Conservation (phyloP, 164 flowering plant species). For the Macadamia integrifolia region DNA sequence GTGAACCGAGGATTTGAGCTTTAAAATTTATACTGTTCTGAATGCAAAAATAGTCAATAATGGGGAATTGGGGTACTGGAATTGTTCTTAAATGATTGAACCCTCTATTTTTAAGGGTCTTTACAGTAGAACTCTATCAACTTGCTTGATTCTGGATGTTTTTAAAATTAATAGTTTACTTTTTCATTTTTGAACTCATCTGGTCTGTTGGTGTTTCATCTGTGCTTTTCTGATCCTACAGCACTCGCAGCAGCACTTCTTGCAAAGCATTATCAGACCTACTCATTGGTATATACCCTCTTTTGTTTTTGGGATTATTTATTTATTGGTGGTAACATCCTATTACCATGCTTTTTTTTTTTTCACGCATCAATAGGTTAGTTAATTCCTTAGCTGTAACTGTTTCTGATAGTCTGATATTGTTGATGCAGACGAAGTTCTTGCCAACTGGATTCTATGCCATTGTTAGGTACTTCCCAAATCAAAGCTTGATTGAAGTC, state of each 20-base stretch:
- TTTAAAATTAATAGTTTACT: neutral
- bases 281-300: slow-evolving; percentile 44
- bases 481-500: neutral
- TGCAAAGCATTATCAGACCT: slow-evolving; percentile 54
- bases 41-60: no score
- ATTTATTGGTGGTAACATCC: neutral
- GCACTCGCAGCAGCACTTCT: slow-evolving; percentile 56
- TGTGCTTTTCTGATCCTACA: slow-evolving; percentile 29
- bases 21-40: no score
- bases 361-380: neutral
- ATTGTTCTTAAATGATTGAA: neutral
- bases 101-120: neutral
- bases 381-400: neutral
- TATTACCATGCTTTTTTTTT: neutral
- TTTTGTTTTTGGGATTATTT: neutral
- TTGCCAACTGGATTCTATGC: slow-evolving; percentile 64
- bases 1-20: no score
- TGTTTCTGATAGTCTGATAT: slow-evolving; percentile 5
- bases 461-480: slow-evolving; percentile 47
- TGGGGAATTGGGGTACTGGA: neutral
- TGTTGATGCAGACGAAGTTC: slow-evolving; percentile 58
- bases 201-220: neutral
- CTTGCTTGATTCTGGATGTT: neutral
- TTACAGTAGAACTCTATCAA: neutral
- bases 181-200: neutral